Base-by-base conservation (phyloP, 1,139 yeast species). In the Entelexis sorbosivorans region DNA sequence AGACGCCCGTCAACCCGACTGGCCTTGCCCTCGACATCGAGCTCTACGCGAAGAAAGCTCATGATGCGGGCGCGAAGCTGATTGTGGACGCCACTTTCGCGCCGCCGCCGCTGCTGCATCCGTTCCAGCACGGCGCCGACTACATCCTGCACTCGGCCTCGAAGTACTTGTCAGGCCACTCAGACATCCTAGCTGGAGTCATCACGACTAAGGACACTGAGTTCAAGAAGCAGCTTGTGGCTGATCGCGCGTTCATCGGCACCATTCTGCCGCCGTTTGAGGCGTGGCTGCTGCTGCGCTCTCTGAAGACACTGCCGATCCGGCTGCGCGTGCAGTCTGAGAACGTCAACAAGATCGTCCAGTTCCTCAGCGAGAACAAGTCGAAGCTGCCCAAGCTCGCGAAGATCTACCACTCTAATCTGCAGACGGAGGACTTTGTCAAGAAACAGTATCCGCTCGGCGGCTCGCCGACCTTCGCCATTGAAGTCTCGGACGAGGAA, bases 121-220 rank as follows among this genome's bases (percentile, higher is more conserved):
- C 94, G 6, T 87, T 86, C 68, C 71, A 74, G 38, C 81, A 75
- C 59, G 95, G 91, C 43, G 95, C 82, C 32, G 96, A 88, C 65
- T 67, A 85, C 61, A 78, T 88, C 16, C 70, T 89, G 78, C 96
- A 88, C 67, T 85, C 95, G 1, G 95, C 89, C 0, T 86, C 96
- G 2, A 88, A 88, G 65, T 89, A 80, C 67, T 81, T 87, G 63
- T 96, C 95, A 35, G 96, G 96, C 20, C 96, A 88, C 66, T 83
- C 95, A n/a, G 96, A 89, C 65, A 69, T 87, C 49, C 71, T 89
- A 45, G 89, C 95, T 4, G 96, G 96, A 20, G 73, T 82, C 11
- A 69, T 88, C 35, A 78, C 80, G 13, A 80, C 84, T 13, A 79
- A 81, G 63, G 77, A 78, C 55, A 60, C 63, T 9, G 69, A 70